Conservation (phyloP, 306 rosid genomes). For the Acacia crassicarpa region DNA sequence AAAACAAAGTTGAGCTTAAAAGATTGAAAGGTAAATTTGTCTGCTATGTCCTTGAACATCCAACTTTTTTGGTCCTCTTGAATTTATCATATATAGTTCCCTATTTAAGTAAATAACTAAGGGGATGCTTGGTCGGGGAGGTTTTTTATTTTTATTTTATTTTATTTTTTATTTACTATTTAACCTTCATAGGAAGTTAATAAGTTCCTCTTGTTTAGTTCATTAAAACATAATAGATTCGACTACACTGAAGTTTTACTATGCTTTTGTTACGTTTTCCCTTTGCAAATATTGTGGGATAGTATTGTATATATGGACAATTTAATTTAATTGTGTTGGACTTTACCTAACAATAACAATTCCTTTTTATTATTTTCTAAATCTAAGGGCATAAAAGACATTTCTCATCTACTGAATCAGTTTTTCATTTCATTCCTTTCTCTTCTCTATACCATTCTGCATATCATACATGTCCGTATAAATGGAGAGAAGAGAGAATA, state of each 20-base stretch:
- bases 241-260: background rate
- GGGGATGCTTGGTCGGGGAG: background rate
- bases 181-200: background rate
- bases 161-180: no score
- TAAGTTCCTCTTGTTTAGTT: background rate
- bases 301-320: background rate
- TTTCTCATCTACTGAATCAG: background rate
- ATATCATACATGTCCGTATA: background rate
- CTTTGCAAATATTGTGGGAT: background rate
- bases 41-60: background rate
- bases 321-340: background rate
- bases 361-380: background rate
- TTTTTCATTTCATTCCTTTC: background rate
- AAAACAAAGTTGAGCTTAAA: constrained; percentile 50
- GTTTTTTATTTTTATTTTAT: background rate
- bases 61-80: background rate
- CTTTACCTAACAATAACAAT: background rate
- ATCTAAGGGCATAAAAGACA: background rate
- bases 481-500: background rate
- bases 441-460: background rate
- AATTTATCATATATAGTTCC: background rate
- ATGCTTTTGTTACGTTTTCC: background rate
- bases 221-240: background rate
- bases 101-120: background rate
- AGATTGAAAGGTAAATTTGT: constrained; percentile 11